Evolutionary conservation across 352 stramenopile species (phyloP), one percentile per base, ranked within the genome.

Genomic region (Aphanomyces invadans): DNA sequence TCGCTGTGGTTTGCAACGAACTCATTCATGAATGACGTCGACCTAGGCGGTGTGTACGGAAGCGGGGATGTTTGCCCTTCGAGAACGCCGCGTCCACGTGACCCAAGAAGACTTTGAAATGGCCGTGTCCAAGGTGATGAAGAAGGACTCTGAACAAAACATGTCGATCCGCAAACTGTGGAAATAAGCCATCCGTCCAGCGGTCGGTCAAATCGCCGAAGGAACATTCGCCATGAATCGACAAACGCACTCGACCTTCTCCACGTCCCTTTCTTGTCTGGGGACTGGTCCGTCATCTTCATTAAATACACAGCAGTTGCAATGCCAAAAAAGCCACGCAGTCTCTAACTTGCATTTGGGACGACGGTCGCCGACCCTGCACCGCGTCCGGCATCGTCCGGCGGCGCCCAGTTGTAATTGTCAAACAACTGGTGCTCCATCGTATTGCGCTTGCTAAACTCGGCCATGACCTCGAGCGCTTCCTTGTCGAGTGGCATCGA

Each of bases 31-130:
- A n/a, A n/a, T n/a, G n/a, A n/a, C n/a, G n/a, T n/a, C n/a, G n/a
- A n/a, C n/a, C 12, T 69, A 76, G 73, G 97, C 96, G 29, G 96
- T 99, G 33, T 99, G 97, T 80, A 99, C 96, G 45, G 97, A 99
- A 74, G 97, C 97, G 15, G 97, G 97, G 54, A 99, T 99, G 97
- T 99, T 99, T 86, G 97, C 97, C n/a, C 77, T 99, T 44, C 86
- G 97, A 70, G 97, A 99, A 83, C 88, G 97, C 70, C 89, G 97
- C 65, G 98, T 99, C 59, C 97, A 99, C 83, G 97, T 99, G 26
- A 99, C 97, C 28, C 97, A 99, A 75, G 97, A 99, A 83, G 97
- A 99, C 82, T 99, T 99, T 77, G 96, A 99, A 78, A 99, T 99
- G 97, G 96, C 97, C 11, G 97, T 99, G 26, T 97, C 91, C 59